Base-by-base conservation (phyloP, 371 early-diverging fungal species). In the Coemansia sp. region DNA sequence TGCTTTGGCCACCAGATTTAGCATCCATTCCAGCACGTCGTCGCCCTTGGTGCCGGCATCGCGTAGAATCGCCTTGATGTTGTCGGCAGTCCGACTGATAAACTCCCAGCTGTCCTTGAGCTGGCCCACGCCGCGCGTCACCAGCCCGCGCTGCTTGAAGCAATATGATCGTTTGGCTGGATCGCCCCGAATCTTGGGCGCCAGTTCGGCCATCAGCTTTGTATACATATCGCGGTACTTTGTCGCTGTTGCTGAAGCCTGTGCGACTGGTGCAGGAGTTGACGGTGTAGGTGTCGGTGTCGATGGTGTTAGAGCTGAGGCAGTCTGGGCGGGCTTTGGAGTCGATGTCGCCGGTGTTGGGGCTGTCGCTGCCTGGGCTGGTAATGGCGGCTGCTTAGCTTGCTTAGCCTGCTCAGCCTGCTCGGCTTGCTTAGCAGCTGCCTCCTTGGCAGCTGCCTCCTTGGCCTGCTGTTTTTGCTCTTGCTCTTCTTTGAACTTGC, bases 1-100 rank as follows among this genome's bases (percentile, higher is more conserved):
- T 18, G 78, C 71, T 66, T 93, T 93, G 5, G 90, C 88, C 2
- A 83, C 67, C 14, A 81, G 63, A 39, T 92, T 89, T 58, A 92
- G 75, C 47, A 88, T 75, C 63, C 84, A 77, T 53, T 79, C 77
- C 61, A 80, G 86, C 2, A 81, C 81, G 10, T 80, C 82, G 5
- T 24, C 24, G 24, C 24, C 24, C 24, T 24, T 24, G 24, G 24
- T 24, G 78, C 64, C 2, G 82, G 53, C 49, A 75, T 75, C 2
- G 24, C 58, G 66, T 31, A 90, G 61, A 7, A 77, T 61, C 4
- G 36, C 54, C 48, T 75, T 65, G 31, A 86, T 60, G 14, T 65
- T 80, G 34, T 50, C 62, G 0, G 83, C 77, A 52, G 86, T 77
- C 5, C 83, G 62, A 32, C 77, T 57, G 31, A 90, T 66, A 47